Base-by-base conservation (phyloP, 2,329 filamentous ascomycete species). In the Achaetomium macrosporum region DNA sequence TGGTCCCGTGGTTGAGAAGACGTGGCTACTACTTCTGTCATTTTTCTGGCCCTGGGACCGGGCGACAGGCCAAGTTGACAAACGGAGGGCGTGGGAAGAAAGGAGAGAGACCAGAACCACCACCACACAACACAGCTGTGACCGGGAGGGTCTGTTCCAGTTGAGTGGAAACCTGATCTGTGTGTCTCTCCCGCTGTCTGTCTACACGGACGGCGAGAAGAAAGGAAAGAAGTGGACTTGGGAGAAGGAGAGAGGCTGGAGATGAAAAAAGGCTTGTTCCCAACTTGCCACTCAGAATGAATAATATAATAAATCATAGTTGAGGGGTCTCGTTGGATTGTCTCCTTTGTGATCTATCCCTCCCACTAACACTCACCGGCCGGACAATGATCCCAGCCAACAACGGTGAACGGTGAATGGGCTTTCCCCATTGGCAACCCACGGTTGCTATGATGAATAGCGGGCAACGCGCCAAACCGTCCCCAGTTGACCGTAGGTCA, bases 341-440 rank as follows among this genome's bases (percentile, higher is more conserved):
- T 65, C 55, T 55, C 57, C 64, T 67, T 67, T 66, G 63, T 67
- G 61, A 60, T 33, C 41, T 53, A 47, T 58, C 50, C 20, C 16
- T 40, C 47, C 39, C 45, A 15, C 42, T 40, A 30, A 33, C 13
- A 17, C 47, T 47, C 53, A 51, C 47, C 50, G 36, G 50, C 42
- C 36, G 50, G 56, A 64, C 61, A 61, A 64, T 64, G 58, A 60
- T 51, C 42, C 55, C 46, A 43, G 40, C 56, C 55, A 51, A 44
- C 47, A 49, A 39, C 35, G 35, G 25, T 60, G 52, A 49, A 39
- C 35, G 35, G 25, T 60, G 52, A 57, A 61, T 63, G 51, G 46
- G 57, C 59, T 60, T 60, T 58, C 61, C 45, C 19, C 55, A 54
- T 49, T 51, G 45, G 39, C 40, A 51, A 45, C 36, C 47, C 49